Conservation (phyloP, 306 rosid genomes). For the Gillenia trifoliata region DNA sequence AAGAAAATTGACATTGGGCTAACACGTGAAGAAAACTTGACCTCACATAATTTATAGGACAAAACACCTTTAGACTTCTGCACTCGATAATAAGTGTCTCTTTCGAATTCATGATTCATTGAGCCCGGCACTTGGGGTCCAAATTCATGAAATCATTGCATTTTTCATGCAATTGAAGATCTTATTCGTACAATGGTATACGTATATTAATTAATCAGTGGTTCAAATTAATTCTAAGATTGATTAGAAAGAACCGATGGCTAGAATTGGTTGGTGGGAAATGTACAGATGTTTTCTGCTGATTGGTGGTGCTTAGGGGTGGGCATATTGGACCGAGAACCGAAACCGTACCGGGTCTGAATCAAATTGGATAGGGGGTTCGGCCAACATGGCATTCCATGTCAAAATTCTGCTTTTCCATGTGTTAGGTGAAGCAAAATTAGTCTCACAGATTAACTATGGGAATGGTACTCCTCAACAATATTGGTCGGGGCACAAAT, state of each 20-base stretch:
- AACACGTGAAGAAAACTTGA: neutral
- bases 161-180: neutral
- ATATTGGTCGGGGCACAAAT: too few relatives aligned
- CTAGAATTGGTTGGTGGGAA: neutral
- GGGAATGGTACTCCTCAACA: too few relatives aligned
- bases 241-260: neutral
- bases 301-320: too few relatives aligned
- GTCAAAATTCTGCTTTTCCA: too few relatives aligned
- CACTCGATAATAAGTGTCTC: neutral
- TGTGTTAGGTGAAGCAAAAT: too few relatives aligned
- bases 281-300: neutral
- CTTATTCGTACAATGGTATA: too few relatives aligned
- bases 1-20: neutral
- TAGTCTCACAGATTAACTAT: too few relatives aligned
- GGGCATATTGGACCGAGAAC: too few relatives aligned
- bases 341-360: too few relatives aligned
- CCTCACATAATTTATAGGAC: neutral
- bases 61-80: neutral
- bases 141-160: neutral
- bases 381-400: too few relatives aligned
- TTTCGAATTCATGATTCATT: neutral
- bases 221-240: neutral
- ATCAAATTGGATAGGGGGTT: too few relatives aligned
- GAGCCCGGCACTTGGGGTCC: neutral
- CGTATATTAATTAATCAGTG: neutral